These are phyloP conservation scores for Hanseniaspora pseudoguilliermondii DNA, from an alignment of 805 yeast species.

Conservation along the genomic window DNA sequence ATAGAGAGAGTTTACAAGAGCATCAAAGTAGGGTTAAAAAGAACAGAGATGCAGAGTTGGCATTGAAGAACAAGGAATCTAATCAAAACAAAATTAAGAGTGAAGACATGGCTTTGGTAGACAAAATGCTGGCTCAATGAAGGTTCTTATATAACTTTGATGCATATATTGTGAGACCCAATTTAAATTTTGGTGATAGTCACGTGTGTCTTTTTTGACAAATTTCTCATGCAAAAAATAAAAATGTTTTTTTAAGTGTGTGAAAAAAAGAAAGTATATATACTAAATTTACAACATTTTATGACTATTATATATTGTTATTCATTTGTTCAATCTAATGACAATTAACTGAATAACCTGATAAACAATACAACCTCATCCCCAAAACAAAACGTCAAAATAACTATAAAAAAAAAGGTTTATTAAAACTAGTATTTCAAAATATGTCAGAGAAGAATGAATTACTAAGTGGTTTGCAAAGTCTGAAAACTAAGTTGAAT, in stretches of 20 bases:
- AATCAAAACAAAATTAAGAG: background rate
- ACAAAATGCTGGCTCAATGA: conserved; percentile 2
- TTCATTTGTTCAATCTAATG: too few species aligned
- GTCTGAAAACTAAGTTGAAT: conserved; percentile 2
- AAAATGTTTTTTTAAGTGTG: too few species aligned
- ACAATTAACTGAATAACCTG: too few species aligned
- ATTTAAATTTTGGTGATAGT: too few species aligned
- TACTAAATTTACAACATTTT: too few species aligned
- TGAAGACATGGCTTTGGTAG: background rate
- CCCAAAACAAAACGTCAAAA: too few species aligned
- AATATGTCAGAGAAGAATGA: conserved; percentile 7
- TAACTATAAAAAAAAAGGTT: background rate
- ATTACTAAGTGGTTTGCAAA: conserved; percentile 4
- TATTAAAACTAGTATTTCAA: background rate
- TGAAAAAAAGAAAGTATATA: too few species aligned
- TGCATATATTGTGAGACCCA: background rate
- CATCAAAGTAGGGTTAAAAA: conserved; percentile 1
- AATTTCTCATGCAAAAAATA: background rate
- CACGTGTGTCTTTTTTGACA: too few species aligned
- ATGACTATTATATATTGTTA: too few species aligned
- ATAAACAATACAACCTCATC: too few species aligned
- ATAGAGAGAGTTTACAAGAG: conserved; percentile 12
- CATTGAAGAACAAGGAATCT: background rate
- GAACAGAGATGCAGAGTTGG: background rate
- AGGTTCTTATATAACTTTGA: background rate